These are phyloP conservation scores for Podila minutissima DNA, from an alignment of 192 early-diverging fungal genomes.

Conservation along the genomic window DNA sequence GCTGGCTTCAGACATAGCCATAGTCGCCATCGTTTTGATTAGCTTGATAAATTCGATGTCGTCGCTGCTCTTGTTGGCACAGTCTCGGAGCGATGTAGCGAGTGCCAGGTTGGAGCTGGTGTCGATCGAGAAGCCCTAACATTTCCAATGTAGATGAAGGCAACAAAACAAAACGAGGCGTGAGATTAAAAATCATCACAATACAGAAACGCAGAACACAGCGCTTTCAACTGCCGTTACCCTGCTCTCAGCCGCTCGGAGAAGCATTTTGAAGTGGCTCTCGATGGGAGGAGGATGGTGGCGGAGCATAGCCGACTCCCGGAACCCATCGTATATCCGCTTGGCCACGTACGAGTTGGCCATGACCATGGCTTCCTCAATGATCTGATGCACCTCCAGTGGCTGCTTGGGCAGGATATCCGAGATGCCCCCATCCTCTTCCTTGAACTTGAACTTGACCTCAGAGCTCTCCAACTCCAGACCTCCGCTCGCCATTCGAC, in stretches of 20 bases:
- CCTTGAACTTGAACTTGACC: slow-evolving; percentile 75
- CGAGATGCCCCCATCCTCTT: slow-evolving; percentile 64
- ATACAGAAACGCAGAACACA: not conserved
- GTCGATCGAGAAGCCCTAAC: slow-evolving; percentile 69
- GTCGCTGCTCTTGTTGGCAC: slow-evolving; percentile 49
- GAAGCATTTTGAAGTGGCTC: slow-evolving; percentile 69
- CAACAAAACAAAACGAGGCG: not conserved
- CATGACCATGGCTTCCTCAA: slow-evolving; percentile 86
- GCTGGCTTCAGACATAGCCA: slow-evolving; percentile 79
- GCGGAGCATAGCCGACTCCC: slow-evolving; percentile 69
- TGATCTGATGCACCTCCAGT: slow-evolving; percentile 76
- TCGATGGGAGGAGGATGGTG: slow-evolving; percentile 72
- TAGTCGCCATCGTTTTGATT: slow-evolving; percentile 79
- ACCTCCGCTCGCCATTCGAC: slow-evolving; percentile 67
- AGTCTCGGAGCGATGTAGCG: slow-evolving; percentile 63
- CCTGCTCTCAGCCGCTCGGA: slow-evolving; percentile 60
- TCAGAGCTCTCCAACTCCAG: slow-evolving; percentile 79
- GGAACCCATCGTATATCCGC: slow-evolving; percentile 63
- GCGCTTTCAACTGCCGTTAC: slow-evolving; percentile 24
- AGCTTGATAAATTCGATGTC: slow-evolving; percentile 67
- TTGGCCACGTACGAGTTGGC: slow-evolving; percentile 77
- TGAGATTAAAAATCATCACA: not conserved
- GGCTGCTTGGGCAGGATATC: slow-evolving; percentile 73
- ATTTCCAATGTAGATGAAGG: not conserved
- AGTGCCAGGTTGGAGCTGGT: slow-evolving; percentile 70